Conservation (phyloP, 1,284 basidiomycete species). For the Phaffia rhodozyma region DNA sequence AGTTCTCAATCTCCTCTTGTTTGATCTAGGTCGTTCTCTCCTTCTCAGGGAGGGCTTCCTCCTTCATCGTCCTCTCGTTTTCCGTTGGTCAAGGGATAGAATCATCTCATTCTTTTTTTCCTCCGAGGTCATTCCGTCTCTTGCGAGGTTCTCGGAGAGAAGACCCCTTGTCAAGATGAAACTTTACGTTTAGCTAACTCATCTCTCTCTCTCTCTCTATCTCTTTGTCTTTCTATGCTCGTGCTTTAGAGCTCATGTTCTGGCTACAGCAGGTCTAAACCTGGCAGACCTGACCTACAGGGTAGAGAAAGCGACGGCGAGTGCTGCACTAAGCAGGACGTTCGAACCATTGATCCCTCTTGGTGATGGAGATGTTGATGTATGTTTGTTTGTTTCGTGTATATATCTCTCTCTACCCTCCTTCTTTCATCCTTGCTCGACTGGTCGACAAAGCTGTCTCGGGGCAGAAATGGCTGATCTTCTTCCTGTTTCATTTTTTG, state of each 20-base stretch:
- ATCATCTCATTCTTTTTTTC: not conserved
- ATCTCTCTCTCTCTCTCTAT: not conserved
- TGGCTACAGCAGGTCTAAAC: conserved; percentile 22
- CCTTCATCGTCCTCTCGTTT: conserved; percentile 9
- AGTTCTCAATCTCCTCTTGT: conserved; percentile 28
- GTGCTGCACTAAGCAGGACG: conserved; percentile 17
- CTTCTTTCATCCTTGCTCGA: conserved; percentile 48
- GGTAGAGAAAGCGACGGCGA: conserved; percentile 17
- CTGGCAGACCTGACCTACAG: conserved; percentile 19
- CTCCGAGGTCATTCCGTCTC: not conserved
- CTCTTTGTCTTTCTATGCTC: not conserved
- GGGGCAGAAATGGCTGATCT: not conserved
- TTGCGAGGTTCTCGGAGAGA: too few species aligned
- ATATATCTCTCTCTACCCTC: not conserved
- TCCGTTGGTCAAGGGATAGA: conserved; percentile 47
- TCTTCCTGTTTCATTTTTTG: not conserved
- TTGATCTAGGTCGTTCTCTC: not conserved
- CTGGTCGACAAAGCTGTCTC: conserved; percentile 65
- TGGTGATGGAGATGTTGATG: conserved; percentile 76
- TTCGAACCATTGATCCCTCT: conserved; percentile 44
- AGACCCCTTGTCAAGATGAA: not conserved
- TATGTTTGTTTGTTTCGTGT: not conserved
- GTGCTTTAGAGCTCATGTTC: conserved; percentile 18
- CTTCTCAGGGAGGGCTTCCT: too few species aligned
- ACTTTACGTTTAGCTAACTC: not conserved